Evolutionary conservation across 2,329 filamentous ascomycete species (phyloP), one percentile per base, ranked within the genome.

Genomic region (Sporothrix humicola): DNA sequence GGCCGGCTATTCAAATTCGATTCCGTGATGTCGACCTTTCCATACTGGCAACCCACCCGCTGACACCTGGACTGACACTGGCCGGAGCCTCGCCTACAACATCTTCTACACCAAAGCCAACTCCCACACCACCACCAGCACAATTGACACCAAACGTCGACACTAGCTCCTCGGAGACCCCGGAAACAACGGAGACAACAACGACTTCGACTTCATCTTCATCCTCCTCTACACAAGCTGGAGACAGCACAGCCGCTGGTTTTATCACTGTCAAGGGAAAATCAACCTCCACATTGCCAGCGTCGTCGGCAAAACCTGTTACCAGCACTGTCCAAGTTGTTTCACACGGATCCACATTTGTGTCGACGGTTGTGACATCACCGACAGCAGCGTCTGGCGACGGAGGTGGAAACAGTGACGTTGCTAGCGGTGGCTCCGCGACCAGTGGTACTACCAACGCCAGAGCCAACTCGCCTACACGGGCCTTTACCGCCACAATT

Each of bases 1-100:
- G 81, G 12, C 82, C 82, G 50, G 81, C 81, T 13, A 75, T 83
- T 58, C 82, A 83, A 74, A 83, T 82, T 73, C 81, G 82, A 42
- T 83, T 80, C 78, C 79, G 79, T 3, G 79, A 81, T 31, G 76
- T 77, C 26, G 82, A 83, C 72, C 75, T 83, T 50, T 76, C 75
- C 13, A 71, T 75, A 12, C 76, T 83, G 44, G 80, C 81, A 61
- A 83, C 81, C n/a, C 79, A 83, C 56, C 82, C 82, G 0, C 76
- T 83, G 65, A 81, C 78, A 1, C 81, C 82, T 0, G 81, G 80
- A 7, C 74, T 81, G 15, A 74, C 69, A 5, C 73, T 80, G 12
- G 77, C 74, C 15, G 75, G 58, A 20, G 42, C 17, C 15, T n/a
- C 50, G 20, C 13, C 75, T 5, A 31, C 56, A 15, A 12, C 75